These are phyloP conservation scores for Chaetomiaceae sp. DNA, from an alignment of 2,329 filamentous ascomycete genomes.

Conservation along the genomic window DNA sequence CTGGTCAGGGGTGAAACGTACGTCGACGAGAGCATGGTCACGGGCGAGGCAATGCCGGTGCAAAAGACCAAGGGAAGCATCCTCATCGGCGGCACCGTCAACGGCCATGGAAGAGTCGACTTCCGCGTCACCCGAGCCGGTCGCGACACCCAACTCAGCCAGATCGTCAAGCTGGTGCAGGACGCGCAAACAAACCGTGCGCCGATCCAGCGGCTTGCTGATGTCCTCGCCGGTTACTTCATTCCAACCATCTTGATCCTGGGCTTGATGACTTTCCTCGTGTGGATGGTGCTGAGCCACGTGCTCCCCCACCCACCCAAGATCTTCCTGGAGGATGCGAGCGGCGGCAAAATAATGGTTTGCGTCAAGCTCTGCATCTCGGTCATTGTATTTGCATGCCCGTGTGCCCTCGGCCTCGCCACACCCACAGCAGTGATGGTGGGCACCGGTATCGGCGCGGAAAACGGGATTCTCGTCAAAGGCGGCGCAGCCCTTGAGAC, in stretches of 20 bases:
- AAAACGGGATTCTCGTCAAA: conserved; percentile 96
- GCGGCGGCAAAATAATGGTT: conserved; percentile 90
- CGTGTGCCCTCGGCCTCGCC: conserved; percentile 89
- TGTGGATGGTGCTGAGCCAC: conserved; percentile 94
- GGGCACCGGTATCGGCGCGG: conserved; percentile 90
- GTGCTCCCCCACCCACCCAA: conserved; percentile 74
- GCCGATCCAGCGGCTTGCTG: conserved; percentile 88
- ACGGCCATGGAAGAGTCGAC: conserved; percentile 84
- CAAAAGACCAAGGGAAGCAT: conserved; percentile 74
- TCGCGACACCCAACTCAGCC: conserved; percentile 91
- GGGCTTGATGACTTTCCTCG: conserved; percentile 75
- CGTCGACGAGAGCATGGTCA: conserved; percentile 97
- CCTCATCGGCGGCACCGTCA: conserved; percentile 91
- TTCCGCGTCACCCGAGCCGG: conserved; percentile 89
- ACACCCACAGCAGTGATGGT: conserved; percentile 99
- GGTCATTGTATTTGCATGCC: conserved; percentile 96
- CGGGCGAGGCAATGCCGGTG: conserved; percentile 92
- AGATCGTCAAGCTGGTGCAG: conserved; percentile 97
- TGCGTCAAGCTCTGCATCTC: conserved; percentile 97
- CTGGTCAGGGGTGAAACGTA: conserved; percentile 88
- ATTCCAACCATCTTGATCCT: conserved; percentile 83
- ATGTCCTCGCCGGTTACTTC: conserved; percentile 88
- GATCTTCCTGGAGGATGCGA: conserved; percentile 74
- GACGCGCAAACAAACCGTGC: conserved; percentile 92
- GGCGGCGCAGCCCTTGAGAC: conserved; percentile 88